Evolutionary conservation across 805 yeast species (phyloP).

Genomic region (Lipomyces chichibuensis): DNA sequence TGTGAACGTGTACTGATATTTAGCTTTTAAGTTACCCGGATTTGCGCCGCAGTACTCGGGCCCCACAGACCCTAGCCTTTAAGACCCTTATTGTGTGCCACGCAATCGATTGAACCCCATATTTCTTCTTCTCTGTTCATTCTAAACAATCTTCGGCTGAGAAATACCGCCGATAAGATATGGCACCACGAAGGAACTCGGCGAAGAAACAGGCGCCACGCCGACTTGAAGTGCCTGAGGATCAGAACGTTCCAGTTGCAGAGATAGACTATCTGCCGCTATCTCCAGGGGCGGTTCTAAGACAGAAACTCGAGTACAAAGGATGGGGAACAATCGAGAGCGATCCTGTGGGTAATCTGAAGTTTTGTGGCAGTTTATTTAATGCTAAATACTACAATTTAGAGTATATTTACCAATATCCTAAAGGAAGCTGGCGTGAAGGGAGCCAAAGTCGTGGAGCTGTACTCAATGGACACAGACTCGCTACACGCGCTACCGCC

Average conservation of each 20-base stretch:
- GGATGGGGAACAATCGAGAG: slow-evolving; percentile 32
- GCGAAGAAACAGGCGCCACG: not conserved
- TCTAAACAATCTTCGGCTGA: not conserved
- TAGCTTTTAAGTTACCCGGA: too few species aligned
- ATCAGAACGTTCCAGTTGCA: not conserved
- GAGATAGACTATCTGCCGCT: slow-evolving; percentile 12
- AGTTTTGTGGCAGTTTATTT: not conserved
- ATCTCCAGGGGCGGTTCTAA: slow-evolving; percentile 10
- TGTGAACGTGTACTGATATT: too few species aligned
- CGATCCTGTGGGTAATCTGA: slow-evolving; percentile 24
- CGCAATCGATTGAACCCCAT: not conserved
- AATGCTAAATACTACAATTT: not conserved
- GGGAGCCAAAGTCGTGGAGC: slow-evolving; percentile 22
- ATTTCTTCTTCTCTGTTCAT: not conserved
- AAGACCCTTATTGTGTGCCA: too few species aligned
- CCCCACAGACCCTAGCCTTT: too few species aligned
- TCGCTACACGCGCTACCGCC: slow-evolving; percentile 3
- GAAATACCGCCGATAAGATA: not conserved
- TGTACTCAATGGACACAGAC: slow-evolving; percentile 24
- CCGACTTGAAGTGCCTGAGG: not conserved
- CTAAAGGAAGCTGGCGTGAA: slow-evolving; percentile 23
- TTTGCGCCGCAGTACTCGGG: too few species aligned
- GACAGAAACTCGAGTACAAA: slow-evolving; percentile 11
- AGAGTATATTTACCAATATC: slow-evolving; percentile 23
- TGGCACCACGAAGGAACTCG: not conserved